Conservation (phyloP, 805 yeast genomes). For the Schwanniomyces polymorphus region DNA sequence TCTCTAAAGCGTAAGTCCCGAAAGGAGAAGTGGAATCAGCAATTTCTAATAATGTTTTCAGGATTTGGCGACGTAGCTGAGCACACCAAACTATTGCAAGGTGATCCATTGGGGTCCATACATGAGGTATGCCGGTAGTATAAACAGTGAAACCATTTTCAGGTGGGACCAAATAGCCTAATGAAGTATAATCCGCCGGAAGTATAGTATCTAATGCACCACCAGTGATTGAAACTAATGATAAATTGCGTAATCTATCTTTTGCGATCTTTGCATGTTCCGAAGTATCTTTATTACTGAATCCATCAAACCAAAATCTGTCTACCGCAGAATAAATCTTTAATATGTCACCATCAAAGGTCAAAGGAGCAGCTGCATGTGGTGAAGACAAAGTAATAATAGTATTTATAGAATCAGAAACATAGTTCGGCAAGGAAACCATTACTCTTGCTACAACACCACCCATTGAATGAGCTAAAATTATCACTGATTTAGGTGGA, state of each 20-base stretch:
- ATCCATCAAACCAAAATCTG: constrained; percentile 76
- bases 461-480: constrained; percentile 96
- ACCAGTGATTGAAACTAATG: constrained; percentile 86
- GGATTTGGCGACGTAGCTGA: constrained; percentile 69
- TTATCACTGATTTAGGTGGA: constrained; percentile 68
- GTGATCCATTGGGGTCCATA: constrained; percentile 95
- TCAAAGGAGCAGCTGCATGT: constrained; percentile 87
- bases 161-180: constrained; percentile 69
- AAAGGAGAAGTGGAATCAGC: constrained; percentile 47
- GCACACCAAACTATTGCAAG: constrained; percentile 96
- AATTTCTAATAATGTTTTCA: constrained; percentile 58
- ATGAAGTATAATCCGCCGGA: constrained; percentile 87
- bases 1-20: constrained; percentile 52
- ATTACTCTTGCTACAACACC: constrained; percentile 90
- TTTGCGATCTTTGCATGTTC: constrained; percentile 34
- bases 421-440: constrained; percentile 76
- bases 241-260: constrained; percentile 52
- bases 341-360: constrained; percentile 87
- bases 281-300: constrained; percentile 19
- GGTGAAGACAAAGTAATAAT: constrained; percentile 88
- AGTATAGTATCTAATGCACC: constrained; percentile 75
- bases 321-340: constrained; percentile 73
- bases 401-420: constrained; percentile 72
- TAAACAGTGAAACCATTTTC: constrained; percentile 79
- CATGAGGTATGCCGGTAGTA: constrained; percentile 83